phyloP scores from a whole-genome alignment of 805 yeast species.

The Barnettozyma salicaria region DNA sequence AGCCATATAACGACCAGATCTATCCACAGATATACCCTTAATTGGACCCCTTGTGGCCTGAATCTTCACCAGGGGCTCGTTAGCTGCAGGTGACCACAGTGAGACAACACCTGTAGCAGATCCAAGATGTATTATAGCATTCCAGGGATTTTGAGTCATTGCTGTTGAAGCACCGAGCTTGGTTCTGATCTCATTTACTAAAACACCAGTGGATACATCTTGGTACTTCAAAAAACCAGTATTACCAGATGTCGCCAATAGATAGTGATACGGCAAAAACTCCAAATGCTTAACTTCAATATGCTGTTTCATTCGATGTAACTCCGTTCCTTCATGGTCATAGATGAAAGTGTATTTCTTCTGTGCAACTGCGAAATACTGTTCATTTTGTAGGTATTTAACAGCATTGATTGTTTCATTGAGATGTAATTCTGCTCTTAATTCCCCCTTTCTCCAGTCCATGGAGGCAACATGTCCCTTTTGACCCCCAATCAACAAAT shows the following conservation, averaged over 20 bases:
- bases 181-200: constrained; percentile 79
- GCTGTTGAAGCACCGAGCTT: constrained; percentile 86
- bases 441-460: constrained; percentile 87
- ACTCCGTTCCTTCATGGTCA: constrained; percentile 84
- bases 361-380: constrained; percentile 94
- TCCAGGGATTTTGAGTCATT: constrained; percentile 90
- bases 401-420: constrained; percentile 90
- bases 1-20: constrained; percentile 93
- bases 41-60: constrained; percentile 78
- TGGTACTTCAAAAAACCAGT: constrained; percentile 88
- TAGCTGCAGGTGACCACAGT: constrained; percentile 87
- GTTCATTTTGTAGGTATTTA: constrained; percentile 86
- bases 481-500: constrained; percentile 74
- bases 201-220: constrained; percentile 87
- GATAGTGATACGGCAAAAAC: constrained; percentile 87
- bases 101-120: constrained; percentile 91
- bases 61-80: constrained; percentile 77
- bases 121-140: constrained; percentile 91
- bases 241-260: constrained; percentile 82
- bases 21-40: constrained; percentile 74
- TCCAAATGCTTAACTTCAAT: constrained; percentile 78
- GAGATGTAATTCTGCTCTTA: constrained; percentile 76
- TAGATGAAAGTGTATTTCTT: constrained; percentile 90
- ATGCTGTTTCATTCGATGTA: constrained; percentile 88
- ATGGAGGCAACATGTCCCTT: constrained; percentile 95